phyloP scores from a whole-genome alignment of 345 rosid species.

The Alliaria petiolata region DNA sequence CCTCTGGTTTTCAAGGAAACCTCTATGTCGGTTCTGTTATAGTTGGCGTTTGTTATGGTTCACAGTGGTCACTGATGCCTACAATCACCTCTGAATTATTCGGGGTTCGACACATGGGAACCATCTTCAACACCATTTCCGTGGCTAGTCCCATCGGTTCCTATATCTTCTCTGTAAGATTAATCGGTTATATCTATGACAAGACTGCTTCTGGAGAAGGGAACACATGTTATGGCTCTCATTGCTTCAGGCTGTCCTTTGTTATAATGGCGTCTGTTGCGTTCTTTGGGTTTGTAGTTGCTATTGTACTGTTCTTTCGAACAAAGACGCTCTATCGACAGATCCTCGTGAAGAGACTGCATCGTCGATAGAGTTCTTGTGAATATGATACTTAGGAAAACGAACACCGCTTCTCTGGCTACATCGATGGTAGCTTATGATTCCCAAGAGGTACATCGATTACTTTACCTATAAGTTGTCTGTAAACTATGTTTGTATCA shows the following conservation, averaged over 20 bases:
- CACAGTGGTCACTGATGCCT: slow-evolving; percentile 88
- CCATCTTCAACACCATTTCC: slow-evolving; percentile 81
- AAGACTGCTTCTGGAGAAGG: slow-evolving; percentile 44
- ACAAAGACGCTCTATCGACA: slow-evolving; percentile 57
- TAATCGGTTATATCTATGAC: slow-evolving; percentile 75
- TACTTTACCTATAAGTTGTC: slow-evolving; percentile 1
- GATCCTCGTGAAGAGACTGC: slow-evolving; percentile 47
- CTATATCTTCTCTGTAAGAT: slow-evolving; percentile 71
- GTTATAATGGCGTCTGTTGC: slow-evolving; percentile 70
- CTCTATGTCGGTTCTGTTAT: slow-evolving; percentile 65
- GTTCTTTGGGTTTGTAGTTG: slow-evolving; percentile 54
- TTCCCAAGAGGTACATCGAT: neutral
- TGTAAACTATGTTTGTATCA: slow-evolving; percentile 5
- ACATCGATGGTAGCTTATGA: neutral
- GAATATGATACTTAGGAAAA: neutral
- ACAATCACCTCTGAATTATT: slow-evolving; percentile 69
- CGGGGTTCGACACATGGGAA: slow-evolving; percentile 78
- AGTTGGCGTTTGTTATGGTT: slow-evolving; percentile 80
- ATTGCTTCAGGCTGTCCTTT: slow-evolving; percentile 74
- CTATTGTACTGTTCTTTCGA: slow-evolving; percentile 44
- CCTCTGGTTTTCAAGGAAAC: slow-evolving; percentile 60
- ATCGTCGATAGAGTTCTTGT: slow-evolving; percentile 17
- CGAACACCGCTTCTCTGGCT: neutral
- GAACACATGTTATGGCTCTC: slow-evolving; percentile 56
- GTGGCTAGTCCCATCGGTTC: slow-evolving; percentile 87